These are phyloP conservation scores for Suhomyces prunicola DNA, from an alignment of 805 yeast species.

Conservation along the genomic window DNA sequence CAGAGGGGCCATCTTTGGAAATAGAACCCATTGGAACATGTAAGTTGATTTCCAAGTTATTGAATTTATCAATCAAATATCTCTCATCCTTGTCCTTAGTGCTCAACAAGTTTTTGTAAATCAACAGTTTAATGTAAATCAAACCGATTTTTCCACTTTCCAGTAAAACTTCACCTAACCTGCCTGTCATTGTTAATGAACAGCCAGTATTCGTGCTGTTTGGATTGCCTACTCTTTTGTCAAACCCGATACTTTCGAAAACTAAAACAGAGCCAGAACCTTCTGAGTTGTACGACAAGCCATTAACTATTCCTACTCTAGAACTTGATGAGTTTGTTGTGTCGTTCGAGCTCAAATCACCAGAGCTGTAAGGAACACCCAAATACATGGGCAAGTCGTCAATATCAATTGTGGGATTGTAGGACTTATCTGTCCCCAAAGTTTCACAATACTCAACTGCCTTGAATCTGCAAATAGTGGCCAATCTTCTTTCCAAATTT, in stretches of 20 bases:
- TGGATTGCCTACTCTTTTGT: conserved; percentile 30
- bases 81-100: conserved; percentile 28
- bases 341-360: conserved; percentile 30
- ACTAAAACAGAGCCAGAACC: conserved; percentile 81
- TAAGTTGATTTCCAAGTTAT: conserved; percentile 53
- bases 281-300: conserved; percentile 80
- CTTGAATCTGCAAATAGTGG: conserved; percentile 74
- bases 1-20: conserved; percentile 49
- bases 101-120: conserved; percentile 30
- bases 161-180: conserved; percentile 74
- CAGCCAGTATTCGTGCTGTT: conserved; percentile 23
- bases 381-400: conserved; percentile 64
- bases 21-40: conserved; percentile 51
- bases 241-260: conserved; percentile 74
- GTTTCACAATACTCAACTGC: conserved; percentile 63
- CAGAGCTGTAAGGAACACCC: conserved; percentile 55
- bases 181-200: conserved; percentile 68
- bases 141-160: conserved; percentile 81
- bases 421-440: conserved; percentile 21
- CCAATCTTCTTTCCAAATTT: conserved; percentile 69
- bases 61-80: conserved; percentile 41
- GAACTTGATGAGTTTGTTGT: conserved; percentile 41
- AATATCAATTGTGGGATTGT: conserved; percentile 41
- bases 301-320: conserved; percentile 71
- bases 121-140: conserved; percentile 63